Evolutionary conservation across 2,329 filamentous ascomycete species (phyloP), one percentile per base, ranked within the genome.

Genomic region (Cladosporium sp.): DNA sequence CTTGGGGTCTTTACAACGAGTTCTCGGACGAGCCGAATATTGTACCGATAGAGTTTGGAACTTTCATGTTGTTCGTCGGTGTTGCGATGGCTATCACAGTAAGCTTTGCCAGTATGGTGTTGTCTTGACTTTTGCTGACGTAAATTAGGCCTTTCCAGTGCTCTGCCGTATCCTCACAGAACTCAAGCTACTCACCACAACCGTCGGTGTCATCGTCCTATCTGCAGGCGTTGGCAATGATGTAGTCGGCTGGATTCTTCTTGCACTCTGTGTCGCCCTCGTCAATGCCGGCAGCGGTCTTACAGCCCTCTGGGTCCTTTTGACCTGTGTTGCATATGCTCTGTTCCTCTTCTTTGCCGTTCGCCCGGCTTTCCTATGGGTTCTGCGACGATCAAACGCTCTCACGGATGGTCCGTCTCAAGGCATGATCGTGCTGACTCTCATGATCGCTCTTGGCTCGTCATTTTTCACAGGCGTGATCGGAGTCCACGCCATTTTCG

Each of bases 221-320:
- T 90, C 91, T 3, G 91, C 91, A 5, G 92, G 92, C 45, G 90
- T 96, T 12, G 89, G 88, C 1, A 96, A 97, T 65, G 92, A 97
- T 63, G 89, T 93, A 13, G 82, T 86, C 3, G 88, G 88, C 51
- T 97, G 92, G 92, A 85, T 96, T 57, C 75, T 97, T 13, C 82
- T 97, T 19, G 92, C 92, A 0, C 83, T 97, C 22, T 96, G 92
- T 58, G 91, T 97, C 29, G 88, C 92, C 0, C 78, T 97, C 20
- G 91, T 95, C 61, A 97, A 97, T 63, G 89, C 91, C 25, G 83
- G 83, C 13, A 85, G 79, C 38, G 92, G 92, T 0, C 67, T 97
- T 16, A 84, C 88, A 0, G 90, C 92, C 0, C 76, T 97, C 0
- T 97, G 83, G 70, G 89, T 95, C 5, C 72, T 97, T 5, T 77